Evolutionary conservation across 2,329 filamentous ascomycete species (phyloP).

Genomic region (Fusarium annulatum): DNA sequence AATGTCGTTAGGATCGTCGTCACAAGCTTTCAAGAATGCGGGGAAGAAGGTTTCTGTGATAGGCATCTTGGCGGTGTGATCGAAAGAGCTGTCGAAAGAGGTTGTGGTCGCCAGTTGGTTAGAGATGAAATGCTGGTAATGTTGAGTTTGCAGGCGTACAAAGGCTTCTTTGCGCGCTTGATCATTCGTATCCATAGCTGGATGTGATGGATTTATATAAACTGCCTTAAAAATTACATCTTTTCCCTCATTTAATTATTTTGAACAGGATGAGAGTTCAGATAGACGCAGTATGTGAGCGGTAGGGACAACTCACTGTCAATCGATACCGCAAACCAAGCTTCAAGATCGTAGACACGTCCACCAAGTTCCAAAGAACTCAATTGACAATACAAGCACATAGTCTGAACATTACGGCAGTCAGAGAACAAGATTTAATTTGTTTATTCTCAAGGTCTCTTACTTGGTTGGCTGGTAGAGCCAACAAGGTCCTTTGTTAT

Average conservation of each 20-base stretch:
- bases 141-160: background rate
- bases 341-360: background rate
- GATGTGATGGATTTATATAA: background rate
- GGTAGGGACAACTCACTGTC: no score
- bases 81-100: background rate
- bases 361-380: background rate
- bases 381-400: background rate
- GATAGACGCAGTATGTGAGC: background rate
- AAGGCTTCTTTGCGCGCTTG: background rate
- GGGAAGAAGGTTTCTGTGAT: background rate
- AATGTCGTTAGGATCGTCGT: no score
- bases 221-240: fast-evolving
- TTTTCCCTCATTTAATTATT: fast-evolving
- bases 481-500: background rate
- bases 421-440: background rate
- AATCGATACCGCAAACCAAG: background rate
- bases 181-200: background rate
- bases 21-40: background rate
- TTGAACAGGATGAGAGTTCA: background rate
- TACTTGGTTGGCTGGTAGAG: background rate
- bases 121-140: background rate
- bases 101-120: background rate
- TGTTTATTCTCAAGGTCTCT: background rate
- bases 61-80: background rate
- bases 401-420: fast-evolving